Base-by-base conservation (phyloP, 2,329 filamentous ascomycete genomes). In the Calonectria hongkongensis region DNA sequence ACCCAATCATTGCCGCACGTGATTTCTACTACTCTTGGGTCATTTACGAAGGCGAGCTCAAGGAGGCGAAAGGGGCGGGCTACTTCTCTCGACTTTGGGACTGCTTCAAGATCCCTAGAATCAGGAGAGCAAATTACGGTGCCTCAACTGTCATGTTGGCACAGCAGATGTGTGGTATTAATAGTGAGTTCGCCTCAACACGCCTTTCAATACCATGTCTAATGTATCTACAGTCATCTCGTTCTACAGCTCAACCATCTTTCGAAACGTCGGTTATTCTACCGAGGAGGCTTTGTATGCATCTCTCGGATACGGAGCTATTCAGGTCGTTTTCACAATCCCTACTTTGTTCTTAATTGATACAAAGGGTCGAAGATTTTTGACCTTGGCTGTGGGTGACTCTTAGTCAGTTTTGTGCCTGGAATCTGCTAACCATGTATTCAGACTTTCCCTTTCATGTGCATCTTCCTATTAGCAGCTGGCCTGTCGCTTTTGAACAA, bases 131-230 rank as follows among this genome's bases (percentile, higher is more conserved):
- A 1, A 95, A 92, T 28, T 89, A 93, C 56, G 94, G 94, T 36
- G 93, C 94, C 1, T 93, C 92, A 71, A 92, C 92, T 1, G 94
- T 96, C 75, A 97, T 97, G 94, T 89, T 93, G 79, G 91, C 91
- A 0, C 92, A 94, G 82, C 91, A 93, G 82, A 82, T 82, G 76
- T 81, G 72, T 10, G 79, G 78, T 15, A 80, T 80, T 68, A 79
- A 78, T 68, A 80, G 79, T 78, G 68, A 70, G 74, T 73, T 47
- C 4, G 0, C 21, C 25, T 25, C 3, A 2, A 10, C 1, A 9
- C 7, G 3, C 12, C 1, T 0, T 27, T n/a, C 10, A 8, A 15
- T 1, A 4, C 4, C 12, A n/a, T 0, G 1, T 0, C 64, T 76
- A 28, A 79, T n/a, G 1, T 10, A 0, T 0, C 0, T 1, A 2